Base-by-base conservation (phyloP, 148 eudicot genomes). In the Persicaria tinctoria region DNA sequence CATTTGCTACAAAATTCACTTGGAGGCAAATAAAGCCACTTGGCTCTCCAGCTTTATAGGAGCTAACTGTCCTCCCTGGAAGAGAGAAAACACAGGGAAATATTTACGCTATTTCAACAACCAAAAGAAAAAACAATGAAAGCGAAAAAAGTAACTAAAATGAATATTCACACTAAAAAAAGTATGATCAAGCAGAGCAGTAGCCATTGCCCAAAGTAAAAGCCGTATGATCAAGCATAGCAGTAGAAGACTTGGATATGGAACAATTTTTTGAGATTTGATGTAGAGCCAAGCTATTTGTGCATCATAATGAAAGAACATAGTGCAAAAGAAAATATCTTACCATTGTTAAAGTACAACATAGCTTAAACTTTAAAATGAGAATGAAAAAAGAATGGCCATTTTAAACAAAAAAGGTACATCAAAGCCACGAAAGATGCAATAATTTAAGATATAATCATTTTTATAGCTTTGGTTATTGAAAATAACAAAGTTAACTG, bases 61-160 rank as follows among this genome's bases (percentile, higher is more conserved):
- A 32, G 90, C 92, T 51, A 89, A 74, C 60, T 87, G 83, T 68
- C 88, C 92, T 47, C 85, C 92, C 90, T 86, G 72, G 20, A 81
- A 77, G 18, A 57, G 57, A 56, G 13, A 56, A 74, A 74, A 16
- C 11, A 16, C 3, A 70, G 18, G 16, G 46, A n/a, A 70, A 47
- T 14, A 70, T 48, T 46, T 64, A 13, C 5, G 70, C 46, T 32
- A 41, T 64, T 64, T 47, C 5, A 64, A 17, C 17, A 64, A 32
- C 70, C 70, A 64, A 64, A 4, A 3, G 70, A 13, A 1, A 23
- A 18, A 64, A 60, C 23, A 60, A 60, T 4, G 8, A 20, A 54
- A 54, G 57, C 0, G 11, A 27, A 63, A 2, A 12, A 59, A 12
- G 2, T n/a, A 63, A 32, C 46, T 63, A 63, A 9, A 23, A 63